phyloP scores from a whole-genome alignment of 2,329 filamentous ascomycete genomes.

The Phaeosphaeria sp. region DNA sequence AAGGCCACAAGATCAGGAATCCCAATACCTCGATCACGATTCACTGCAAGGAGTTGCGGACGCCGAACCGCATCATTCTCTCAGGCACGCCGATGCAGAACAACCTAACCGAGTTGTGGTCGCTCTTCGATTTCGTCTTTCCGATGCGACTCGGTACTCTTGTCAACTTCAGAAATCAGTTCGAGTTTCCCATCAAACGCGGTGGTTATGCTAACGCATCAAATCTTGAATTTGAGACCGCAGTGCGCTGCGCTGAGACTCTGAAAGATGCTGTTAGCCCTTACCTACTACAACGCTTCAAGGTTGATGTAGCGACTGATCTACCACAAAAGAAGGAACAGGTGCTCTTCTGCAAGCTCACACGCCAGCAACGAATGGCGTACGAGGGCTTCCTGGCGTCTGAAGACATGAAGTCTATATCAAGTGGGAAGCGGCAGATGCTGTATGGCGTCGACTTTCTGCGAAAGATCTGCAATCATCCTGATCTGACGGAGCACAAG shows the following conservation, averaged over 20 bases:
- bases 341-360: conserved; percentile 94
- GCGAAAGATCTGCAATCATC: conserved; percentile 97
- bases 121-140: conserved; percentile 95
- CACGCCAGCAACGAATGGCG: conserved; percentile 75
- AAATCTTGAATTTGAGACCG: conserved; percentile 92
- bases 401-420: conserved; percentile 83
- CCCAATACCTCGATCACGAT: conserved; percentile 95
- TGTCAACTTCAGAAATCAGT: conserved; percentile 87
- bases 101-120: conserved; percentile 94
- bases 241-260: conserved; percentile 91
- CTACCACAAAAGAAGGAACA: conserved; percentile 95
- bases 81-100: conserved; percentile 99
- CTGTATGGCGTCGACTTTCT: conserved; percentile 90
- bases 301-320: conserved; percentile 91
- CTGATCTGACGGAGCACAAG: conserved; percentile 80
- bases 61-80: conserved; percentile 87
- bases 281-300: conserved; percentile 90
- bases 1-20: conserved; percentile 98
- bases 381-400: conserved; percentile 85
- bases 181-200: conserved; percentile 90
- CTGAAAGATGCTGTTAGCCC: conserved; percentile 93
- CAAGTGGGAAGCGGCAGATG: conserved; percentile 76
- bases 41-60: conserved; percentile 91
- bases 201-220: conserved; percentile 96
- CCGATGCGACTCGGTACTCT: conserved; percentile 94